Evolutionary conservation across 352 stramenopile species (phyloP).

Genomic region (Phytophthora cajani): DNA sequence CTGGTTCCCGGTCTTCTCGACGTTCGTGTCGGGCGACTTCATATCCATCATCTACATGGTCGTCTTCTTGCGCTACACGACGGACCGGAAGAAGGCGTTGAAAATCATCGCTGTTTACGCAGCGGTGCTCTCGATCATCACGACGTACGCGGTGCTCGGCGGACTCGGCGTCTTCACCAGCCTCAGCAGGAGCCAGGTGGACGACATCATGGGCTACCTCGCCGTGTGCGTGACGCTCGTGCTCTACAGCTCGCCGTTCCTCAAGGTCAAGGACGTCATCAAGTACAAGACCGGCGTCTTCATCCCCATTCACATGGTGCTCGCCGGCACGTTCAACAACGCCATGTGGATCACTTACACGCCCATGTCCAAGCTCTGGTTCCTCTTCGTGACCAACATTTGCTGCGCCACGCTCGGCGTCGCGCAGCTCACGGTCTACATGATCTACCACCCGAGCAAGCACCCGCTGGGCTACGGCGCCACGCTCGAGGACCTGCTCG

Average conservation of each 20-base stretch:
- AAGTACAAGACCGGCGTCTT: constrained; percentile 55
- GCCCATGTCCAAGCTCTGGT: constrained; percentile 45
- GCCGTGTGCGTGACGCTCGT: constrained; percentile 50
- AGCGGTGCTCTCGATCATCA: constrained; percentile 38
- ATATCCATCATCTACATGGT: constrained; percentile 40
- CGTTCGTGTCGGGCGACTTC: constrained; percentile 39
- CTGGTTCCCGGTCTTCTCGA: constrained; percentile 47
- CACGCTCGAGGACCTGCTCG: constrained; percentile 27
- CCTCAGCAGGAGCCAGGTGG: constrained; percentile 35
- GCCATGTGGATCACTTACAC: constrained; percentile 62
- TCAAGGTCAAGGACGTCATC: constrained; percentile 55
- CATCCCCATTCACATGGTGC: constrained; percentile 64
- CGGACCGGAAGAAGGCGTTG: constrained; percentile 24
- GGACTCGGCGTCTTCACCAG: constrained; percentile 32
- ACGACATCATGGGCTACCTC: constrained; percentile 45
- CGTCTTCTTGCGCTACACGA: constrained; percentile 37
- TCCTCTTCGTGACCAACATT: constrained; percentile 65
- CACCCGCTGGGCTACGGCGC: constrained; percentile 36
- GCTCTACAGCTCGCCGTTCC: constrained; percentile 68
- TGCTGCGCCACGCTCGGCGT: constrained; percentile 44
- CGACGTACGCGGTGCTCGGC: constrained; percentile 46
- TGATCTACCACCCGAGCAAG: constrained; percentile 59
- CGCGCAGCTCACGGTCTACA: constrained; percentile 49
- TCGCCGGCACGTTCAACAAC: constrained; percentile 62
- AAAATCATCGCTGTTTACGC: constrained; percentile 34